Base-by-base conservation (phyloP, 2,329 filamentous ascomycete species). In the Fusarium buharicum region DNA sequence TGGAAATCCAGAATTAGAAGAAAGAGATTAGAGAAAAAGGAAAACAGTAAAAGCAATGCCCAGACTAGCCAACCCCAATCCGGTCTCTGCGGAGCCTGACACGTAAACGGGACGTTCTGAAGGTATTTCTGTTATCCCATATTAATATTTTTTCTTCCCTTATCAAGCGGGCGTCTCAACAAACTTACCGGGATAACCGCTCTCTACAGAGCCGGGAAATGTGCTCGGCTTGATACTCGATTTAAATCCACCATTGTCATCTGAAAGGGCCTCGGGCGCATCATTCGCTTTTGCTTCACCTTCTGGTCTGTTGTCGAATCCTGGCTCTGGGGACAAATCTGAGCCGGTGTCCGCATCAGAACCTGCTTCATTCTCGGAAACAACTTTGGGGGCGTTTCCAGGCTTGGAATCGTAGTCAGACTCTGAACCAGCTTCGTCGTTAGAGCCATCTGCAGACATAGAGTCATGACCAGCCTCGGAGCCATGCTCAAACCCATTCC, bases 51-150 rank as follows among this genome's bases (percentile, higher is more conserved):
- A 10, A 4, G 8, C 34, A 11, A 43, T 16, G 9, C 40, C 40
- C 14, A 18, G 16, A 36, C 47, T 14, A 18, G 43, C 31, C 33
- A 59, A 12, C 11, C 55, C 48, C 17, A 54, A 22, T 10, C 39
- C 18, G 13, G 16, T 22, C n/a, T 24, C 41, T 17, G n/a, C 39
- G 6, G 47, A 55, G 11, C 30, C 31, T 5, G 56, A 59, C 16
- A 59, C 56, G 6, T 54, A 31, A 20, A 59, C 56, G 3, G 56
- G 56, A 27, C 17, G 36, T 6, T 59, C 55, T 13, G 46, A 24
- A 6, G 51, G 31, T 12, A 34, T 14, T 28, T 37, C 48, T 58
- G 18, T 11, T 20, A 22, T 11, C 2, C n/a, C 1, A 6, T 2
- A 11, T 59, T 43, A 59, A 36, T 6, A 24, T n/a, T 6, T 7